Percentiles rank a stretch among this genome's conserved stretches.
Evolutionary conservation across 352 stramenopile species (phyloP).

Genomic region (Phytophthora gonapodyides): DNA sequence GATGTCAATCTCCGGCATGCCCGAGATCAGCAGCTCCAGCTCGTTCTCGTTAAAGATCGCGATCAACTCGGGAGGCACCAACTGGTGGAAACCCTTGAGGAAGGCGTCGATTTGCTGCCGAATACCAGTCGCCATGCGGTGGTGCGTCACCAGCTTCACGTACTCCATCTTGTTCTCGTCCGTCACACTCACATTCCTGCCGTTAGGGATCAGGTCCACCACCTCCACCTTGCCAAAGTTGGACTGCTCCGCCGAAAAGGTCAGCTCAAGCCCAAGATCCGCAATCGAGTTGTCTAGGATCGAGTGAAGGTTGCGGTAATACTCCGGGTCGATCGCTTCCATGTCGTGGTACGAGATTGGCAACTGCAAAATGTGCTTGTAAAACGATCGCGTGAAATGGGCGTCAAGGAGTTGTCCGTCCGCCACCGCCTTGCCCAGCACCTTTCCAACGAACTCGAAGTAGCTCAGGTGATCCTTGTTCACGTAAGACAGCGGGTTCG

Average conservation of each 20-base stretch:
- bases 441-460: slow-evolving; percentile 98
- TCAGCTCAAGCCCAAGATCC: slow-evolving; percentile 90
- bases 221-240: slow-evolving; percentile 91
- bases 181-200: slow-evolving; percentile 85
- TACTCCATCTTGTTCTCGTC: slow-evolving; percentile 96
- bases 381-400: slow-evolving; percentile 98
- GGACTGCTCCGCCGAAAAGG: slow-evolving; percentile 91
- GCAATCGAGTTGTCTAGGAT: slow-evolving; percentile 88
- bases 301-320: slow-evolving; percentile 93
- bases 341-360: slow-evolving; percentile 98
- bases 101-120: slow-evolving; percentile 93
- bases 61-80: slow-evolving; percentile 91
- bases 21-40: slow-evolving; percentile 92
- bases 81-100: slow-evolving; percentile 90
- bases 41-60: slow-evolving; percentile 95
- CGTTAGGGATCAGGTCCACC: slow-evolving; percentile 91
- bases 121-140: slow-evolving; percentile 99
- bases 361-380: slow-evolving; percentile 98
- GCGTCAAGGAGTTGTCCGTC: slow-evolving; percentile 98
- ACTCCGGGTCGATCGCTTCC: slow-evolving; percentile 98
- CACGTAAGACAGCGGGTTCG: slow-evolving; percentile 98
- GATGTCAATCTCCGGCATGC: slow-evolving; percentile 95
- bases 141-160: slow-evolving; percentile 95
- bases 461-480: slow-evolving; percentile 99
- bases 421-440: slow-evolving; percentile 99